Conservation (phyloP, 768 basidiomycete genomes). For the Leucocoprinus sp. region DNA sequence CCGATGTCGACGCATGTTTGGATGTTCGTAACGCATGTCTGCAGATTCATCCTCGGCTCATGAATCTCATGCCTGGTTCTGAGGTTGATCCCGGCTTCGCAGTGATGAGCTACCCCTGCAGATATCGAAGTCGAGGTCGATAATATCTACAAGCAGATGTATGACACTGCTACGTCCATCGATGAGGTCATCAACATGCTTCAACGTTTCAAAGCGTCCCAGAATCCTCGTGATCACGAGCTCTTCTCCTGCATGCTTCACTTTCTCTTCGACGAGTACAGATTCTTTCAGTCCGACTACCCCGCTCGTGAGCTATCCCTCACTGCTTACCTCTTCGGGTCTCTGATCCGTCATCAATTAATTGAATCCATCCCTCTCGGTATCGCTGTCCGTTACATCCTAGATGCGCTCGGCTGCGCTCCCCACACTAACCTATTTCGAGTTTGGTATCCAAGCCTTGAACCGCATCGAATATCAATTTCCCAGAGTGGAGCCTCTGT, state of each 20-base stretch:
- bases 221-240: conserved; percentile 82
- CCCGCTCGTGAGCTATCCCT: conserved; percentile 90
- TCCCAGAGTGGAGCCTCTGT: conserved; percentile 86
- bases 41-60: conserved; percentile 92
- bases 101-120: conserved; percentile 76
- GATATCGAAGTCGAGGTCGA: conserved; percentile 94
- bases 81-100: conserved; percentile 88
- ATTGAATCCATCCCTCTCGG: conserved; percentile 92
- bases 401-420: conserved; percentile 87
- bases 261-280: conserved; percentile 99
- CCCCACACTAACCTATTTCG: conserved; percentile 91
- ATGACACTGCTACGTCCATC: conserved; percentile 88
- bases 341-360: conserved; percentile 87
- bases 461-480: conserved; percentile 81
- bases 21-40: conserved; percentile 90
- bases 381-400: conserved; percentile 93
- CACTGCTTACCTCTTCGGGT: conserved; percentile 95
- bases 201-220: conserved; percentile 76
- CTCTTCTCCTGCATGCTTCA: conserved; percentile 99
- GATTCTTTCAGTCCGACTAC: conserved; percentile 96
- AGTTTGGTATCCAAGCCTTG: conserved; percentile 90
- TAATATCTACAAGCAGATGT: conserved; percentile 96
- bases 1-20: conserved; percentile 78
- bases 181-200: conserved; percentile 91
- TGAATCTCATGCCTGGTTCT: conserved; percentile 82